A percentile compares a stretch with the other conserved stretches of the same genome.
These are phyloP conservation scores for Lentinula edodes DNA, from an alignment of 768 basidiomycete species.

Conservation along the genomic window DNA sequence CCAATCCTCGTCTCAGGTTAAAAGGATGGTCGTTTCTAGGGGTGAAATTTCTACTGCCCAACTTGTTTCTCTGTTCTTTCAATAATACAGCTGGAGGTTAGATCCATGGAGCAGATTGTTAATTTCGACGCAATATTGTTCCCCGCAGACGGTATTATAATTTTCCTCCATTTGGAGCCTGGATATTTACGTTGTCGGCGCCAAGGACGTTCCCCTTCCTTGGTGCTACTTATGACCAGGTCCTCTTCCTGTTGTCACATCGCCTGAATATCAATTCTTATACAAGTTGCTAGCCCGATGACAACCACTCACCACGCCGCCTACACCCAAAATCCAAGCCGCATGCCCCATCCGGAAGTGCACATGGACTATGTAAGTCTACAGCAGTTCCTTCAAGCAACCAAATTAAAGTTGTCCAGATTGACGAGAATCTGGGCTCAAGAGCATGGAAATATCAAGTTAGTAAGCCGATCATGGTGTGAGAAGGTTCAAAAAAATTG, in stretches of 20 bases:
- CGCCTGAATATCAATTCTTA: background rate
- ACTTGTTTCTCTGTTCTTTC: conserved; percentile 2
- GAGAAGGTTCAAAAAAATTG: background rate
- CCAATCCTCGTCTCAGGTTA: conserved; percentile 20
- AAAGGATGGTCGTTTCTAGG: background rate
- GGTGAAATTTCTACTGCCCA: background rate
- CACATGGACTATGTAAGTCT: conserved; percentile 69
- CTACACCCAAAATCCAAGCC: conserved; percentile 41
- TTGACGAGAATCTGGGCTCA: conserved; percentile 65
- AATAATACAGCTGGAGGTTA: background rate
- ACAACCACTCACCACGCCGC: conserved; percentile 38
- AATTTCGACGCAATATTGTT: conserved; percentile 72
- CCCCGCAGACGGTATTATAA: conserved; percentile 57
- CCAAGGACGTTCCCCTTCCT: conserved; percentile 60
- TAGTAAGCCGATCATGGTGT: conserved; percentile 12
- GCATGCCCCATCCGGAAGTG: conserved; percentile 79
- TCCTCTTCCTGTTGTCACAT: conserved; percentile 16
- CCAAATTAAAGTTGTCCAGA: conserved; percentile 22
- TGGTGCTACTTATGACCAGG: conserved; percentile 75
- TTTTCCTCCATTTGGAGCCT: background rate
- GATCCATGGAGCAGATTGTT: conserved; percentile 56
- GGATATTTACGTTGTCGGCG: conserved; percentile 3
- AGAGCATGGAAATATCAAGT: conserved; percentile 75
- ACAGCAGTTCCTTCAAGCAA: background rate
- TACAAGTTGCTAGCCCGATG: conserved; percentile 29